These are phyloP conservation scores for Podaxis sp. DNA, from an alignment of 768 basidiomycete species.

Conservation along the genomic window DNA sequence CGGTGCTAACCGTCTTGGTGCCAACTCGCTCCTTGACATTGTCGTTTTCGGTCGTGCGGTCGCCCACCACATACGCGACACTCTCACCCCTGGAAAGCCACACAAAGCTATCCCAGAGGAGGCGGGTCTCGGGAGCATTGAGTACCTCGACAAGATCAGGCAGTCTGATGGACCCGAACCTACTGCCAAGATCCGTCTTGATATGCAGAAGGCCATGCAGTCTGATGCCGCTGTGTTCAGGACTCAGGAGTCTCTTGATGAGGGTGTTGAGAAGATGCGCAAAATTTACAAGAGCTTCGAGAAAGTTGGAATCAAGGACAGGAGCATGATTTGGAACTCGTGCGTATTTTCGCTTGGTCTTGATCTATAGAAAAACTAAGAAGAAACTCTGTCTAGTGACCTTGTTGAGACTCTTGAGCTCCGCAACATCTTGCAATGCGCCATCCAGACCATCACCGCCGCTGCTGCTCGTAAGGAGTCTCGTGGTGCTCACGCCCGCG, in stretches of 20 bases:
- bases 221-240: slow-evolving; percentile 97
- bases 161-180: slow-evolving; percentile 72
- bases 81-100: slow-evolving; percentile 80
- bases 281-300: slow-evolving; percentile 86
- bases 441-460: slow-evolving; percentile 91
- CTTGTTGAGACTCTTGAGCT: slow-evolving; percentile 96
- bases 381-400: slow-evolving; percentile 51
- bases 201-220: slow-evolving; percentile 99
- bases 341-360: slow-evolving; percentile 33
- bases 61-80: slow-evolving; percentile 95
- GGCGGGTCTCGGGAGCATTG: slow-evolving; percentile 79
- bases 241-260: slow-evolving; percentile 84
- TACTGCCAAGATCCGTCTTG: slow-evolving; percentile 86
- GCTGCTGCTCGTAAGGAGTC: slow-evolving; percentile 95
- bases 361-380: not conserved
- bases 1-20: slow-evolving; percentile 98
- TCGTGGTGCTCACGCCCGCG: slow-evolving; percentile 97
- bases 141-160: slow-evolving; percentile 86
- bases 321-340: slow-evolving; percentile 99
- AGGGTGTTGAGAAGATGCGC: slow-evolving; percentile 85
- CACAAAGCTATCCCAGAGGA: slow-evolving; percentile 87
- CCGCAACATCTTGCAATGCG: slow-evolving; percentile 92
- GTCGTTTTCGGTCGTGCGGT: slow-evolving; percentile 99
- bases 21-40: slow-evolving; percentile 97
- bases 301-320: slow-evolving; percentile 93